A percentile compares a stretch with the other conserved stretches of the same genome.
These are phyloP conservation scores for Ceratocystis albifundus DNA, from an alignment of 2,329 filamentous ascomycete species.

Conservation along the genomic window DNA sequence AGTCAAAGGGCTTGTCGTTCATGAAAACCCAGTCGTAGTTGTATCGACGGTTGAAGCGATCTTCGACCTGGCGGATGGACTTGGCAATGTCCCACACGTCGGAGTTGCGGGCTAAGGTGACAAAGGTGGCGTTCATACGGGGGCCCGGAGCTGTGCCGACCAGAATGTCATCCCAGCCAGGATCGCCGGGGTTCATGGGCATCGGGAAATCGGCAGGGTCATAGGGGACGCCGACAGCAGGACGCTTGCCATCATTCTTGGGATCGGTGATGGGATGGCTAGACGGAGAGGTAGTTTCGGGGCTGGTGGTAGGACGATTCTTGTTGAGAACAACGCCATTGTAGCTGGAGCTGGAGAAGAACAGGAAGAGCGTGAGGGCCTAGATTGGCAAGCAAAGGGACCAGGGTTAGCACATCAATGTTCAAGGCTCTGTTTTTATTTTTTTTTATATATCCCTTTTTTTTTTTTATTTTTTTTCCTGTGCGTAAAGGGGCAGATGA, in stretches of 20 bases:
- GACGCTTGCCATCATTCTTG: constrained; percentile 25
- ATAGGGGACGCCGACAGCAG: constrained; percentile 28
- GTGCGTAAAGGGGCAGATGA: constrained; percentile 5
- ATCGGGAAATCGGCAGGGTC: constrained; percentile 38
- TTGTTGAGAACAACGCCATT: constrained; percentile 29
- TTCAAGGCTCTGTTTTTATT: not conserved
- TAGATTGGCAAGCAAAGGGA: constrained; percentile 29
- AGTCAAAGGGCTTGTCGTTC: constrained; percentile 90
- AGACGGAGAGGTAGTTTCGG: constrained; percentile 23
- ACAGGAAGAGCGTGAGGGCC: constrained; percentile 66
- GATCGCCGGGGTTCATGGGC: constrained; percentile 41
- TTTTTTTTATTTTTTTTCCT: not conserved
- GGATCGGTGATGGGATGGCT: constrained; percentile 18
- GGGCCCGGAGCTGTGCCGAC: constrained; percentile 48
- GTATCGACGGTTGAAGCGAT: constrained; percentile 93
- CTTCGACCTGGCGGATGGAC: constrained; percentile 92
- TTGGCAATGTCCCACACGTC: constrained; percentile 95
- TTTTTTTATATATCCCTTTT: too few species aligned
- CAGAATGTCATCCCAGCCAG: constrained; percentile 42
- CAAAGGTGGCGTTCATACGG: constrained; percentile 93
- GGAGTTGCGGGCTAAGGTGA: constrained; percentile 82
- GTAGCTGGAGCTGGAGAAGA: constrained; percentile 53
- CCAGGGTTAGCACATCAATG: constrained; percentile 23
- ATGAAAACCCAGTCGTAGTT: constrained; percentile 99
- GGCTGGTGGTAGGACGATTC: constrained; percentile 25